Percentiles rank a stretch among this genome's conserved stretches.
Evolutionary conservation across 208 protist genomes (phyloP).

Genomic region (Naegleria gruberi): DNA sequence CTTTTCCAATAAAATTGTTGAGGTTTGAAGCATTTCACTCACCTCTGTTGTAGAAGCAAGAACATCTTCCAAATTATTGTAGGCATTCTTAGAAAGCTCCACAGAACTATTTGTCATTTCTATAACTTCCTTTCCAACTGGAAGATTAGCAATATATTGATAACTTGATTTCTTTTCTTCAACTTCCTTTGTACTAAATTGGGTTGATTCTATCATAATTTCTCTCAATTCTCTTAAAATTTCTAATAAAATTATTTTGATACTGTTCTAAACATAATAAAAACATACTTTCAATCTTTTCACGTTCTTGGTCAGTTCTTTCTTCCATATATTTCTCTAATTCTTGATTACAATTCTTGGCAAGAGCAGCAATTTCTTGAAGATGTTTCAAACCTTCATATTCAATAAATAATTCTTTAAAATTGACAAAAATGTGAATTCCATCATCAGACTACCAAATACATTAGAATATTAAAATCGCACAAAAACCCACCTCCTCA

Average conservation of each 20-base stretch:
- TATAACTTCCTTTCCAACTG: not conserved
- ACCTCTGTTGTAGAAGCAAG: not conserved
- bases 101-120: not conserved
- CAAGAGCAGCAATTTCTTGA: not conserved
- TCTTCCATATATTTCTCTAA: not conserved
- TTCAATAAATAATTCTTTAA: constrained; percentile 20
- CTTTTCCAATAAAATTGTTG: not conserved
- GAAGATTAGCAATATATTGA: not conserved
- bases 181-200: constrained; percentile 7
- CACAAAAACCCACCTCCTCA: not conserved
- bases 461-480: not conserved
- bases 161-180: not conserved
- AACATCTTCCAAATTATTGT: not conserved
- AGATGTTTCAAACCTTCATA: not conserved
- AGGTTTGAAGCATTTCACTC: not conserved
- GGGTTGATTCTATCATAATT: not conserved
- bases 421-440: constrained; percentile 1
- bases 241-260: not conserved
- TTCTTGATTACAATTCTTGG: not conserved
- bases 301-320: not conserved
- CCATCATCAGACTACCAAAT: not conserved
- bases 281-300: constrained; percentile 1
- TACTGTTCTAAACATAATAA: not conserved
- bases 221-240: constrained; percentile 6
- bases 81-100: not conserved